Percentiles rank a stretch among this genome's conserved stretches.
phyloP scores from a whole-genome alignment of 768 basidiomycete genomes.

The Gloeopeniophorella convolvens region DNA sequence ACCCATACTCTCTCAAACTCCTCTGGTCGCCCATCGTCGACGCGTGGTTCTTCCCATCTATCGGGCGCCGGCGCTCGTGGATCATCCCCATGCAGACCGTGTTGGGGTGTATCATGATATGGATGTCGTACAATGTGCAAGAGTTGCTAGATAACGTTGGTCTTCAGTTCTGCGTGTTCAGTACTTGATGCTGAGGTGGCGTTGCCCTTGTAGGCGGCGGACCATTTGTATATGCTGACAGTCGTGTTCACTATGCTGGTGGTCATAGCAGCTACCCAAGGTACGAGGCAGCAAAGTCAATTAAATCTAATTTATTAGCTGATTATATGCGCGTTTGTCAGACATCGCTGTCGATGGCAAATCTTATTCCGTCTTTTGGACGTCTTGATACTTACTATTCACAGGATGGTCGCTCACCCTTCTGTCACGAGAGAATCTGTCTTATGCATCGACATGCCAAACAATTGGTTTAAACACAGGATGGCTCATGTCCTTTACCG shows the following conservation, averaged over 20 bases:
- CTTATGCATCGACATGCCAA: slow-evolving; percentile 96
- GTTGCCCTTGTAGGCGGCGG: slow-evolving; percentile 53
- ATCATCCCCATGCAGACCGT: slow-evolving; percentile 95
- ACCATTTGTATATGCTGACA: slow-evolving; percentile 74
- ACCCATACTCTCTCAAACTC: slow-evolving; percentile 95
- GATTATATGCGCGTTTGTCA: slow-evolving; percentile 28
- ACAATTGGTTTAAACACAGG: slow-evolving; percentile 96
- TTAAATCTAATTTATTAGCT: slow-evolving; percentile 16
- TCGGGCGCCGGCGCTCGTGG: slow-evolving; percentile 96
- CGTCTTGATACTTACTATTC: slow-evolving; percentile 25
- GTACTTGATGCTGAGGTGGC: slow-evolving; percentile 1
- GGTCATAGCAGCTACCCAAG: slow-evolving; percentile 97
- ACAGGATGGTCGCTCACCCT: slow-evolving; percentile 75
- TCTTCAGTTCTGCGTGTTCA: slow-evolving; percentile 18
- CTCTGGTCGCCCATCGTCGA: slow-evolving; percentile 98
- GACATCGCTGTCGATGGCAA: slow-evolving; percentile 97
- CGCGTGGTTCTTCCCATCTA: slow-evolving; percentile 67
- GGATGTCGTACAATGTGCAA: slow-evolving; percentile 68
- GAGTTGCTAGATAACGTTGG: slow-evolving; percentile 71
- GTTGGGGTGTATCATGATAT: slow-evolving; percentile 78
- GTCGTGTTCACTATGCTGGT: slow-evolving; percentile 86
- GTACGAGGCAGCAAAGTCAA: slow-evolving; percentile 33
- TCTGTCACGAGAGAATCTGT: slow-evolving; percentile 87
- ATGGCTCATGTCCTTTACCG: slow-evolving; percentile 93
- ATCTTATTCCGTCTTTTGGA: slow-evolving; percentile 28